These are phyloP conservation scores for Alternaria burnsii DNA, from an alignment of 2,329 filamentous ascomycete genomes.

Conservation along the genomic window DNA sequence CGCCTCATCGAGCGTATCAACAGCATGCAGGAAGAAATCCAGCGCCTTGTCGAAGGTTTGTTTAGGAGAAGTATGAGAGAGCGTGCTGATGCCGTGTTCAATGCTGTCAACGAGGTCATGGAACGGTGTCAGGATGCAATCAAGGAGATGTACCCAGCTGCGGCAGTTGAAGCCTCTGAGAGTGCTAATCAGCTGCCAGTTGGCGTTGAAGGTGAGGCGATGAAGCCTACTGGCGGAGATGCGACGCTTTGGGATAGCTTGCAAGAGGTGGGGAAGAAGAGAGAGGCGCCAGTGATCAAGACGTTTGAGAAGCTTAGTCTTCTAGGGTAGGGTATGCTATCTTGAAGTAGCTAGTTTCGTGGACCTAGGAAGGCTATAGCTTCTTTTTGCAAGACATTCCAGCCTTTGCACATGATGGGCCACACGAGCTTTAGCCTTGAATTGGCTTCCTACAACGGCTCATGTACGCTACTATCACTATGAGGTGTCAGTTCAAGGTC, in stretches of 20 bases:
- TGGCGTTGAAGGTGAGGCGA: conserved; percentile 29
- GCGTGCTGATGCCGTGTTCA: conserved; percentile 79
- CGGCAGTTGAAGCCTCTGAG: background rate
- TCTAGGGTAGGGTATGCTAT: conserved; percentile 22
- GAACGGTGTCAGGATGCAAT: conserved; percentile 73
- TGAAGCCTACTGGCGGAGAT: conserved; percentile 53
- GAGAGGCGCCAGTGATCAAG: conserved; percentile 63
- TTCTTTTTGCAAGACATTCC: no score
- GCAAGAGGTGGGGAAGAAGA: conserved; percentile 49
- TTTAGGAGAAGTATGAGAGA: conserved; percentile 86
- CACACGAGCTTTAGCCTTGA: no score
- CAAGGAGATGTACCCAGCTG: conserved; percentile 58
- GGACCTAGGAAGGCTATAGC: no score
- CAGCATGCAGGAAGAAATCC: conserved; percentile 73
- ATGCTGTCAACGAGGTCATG: conserved; percentile 76
- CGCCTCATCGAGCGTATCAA: conserved; percentile 86
- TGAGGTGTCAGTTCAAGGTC: no score
- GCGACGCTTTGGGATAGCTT: conserved; percentile 58
- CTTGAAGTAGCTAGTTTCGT: background rate
- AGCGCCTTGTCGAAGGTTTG: conserved; percentile 77
- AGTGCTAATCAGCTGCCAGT: conserved; percentile 6
- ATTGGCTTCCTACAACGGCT: no score
- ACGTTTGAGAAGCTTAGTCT: conserved; percentile 56
- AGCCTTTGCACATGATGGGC: no score
- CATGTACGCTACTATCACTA: no score